phyloP scores from a whole-genome alignment of 2,329 filamentous ascomycete species.

The Corniculantispora saksenae region DNA sequence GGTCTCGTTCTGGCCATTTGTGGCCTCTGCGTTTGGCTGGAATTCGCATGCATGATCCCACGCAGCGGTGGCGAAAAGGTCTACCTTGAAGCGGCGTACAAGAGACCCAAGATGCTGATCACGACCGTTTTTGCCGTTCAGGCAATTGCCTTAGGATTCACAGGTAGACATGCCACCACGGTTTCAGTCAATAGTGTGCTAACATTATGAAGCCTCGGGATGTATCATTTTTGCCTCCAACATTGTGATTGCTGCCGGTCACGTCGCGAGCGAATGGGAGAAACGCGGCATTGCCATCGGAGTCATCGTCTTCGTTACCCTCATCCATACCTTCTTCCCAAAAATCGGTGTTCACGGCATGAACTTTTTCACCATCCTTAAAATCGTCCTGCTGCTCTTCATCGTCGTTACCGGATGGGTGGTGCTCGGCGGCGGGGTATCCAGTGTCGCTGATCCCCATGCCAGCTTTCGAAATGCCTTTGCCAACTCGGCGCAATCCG shows the following conservation, averaged over 20 bases:
- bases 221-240: slow-evolving; percentile 24
- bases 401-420: slow-evolving; percentile 25
- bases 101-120: slow-evolving; percentile 23
- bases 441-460: slow-evolving; percentile 20
- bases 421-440: slow-evolving; percentile 22
- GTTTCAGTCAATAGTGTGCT: too few species aligned
- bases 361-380: slow-evolving; percentile 25
- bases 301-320: slow-evolving; percentile 22
- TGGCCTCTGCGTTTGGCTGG: slow-evolving; percentile 21
- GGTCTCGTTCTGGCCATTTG: slow-evolving; percentile 21
- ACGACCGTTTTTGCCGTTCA: slow-evolving; percentile 24
- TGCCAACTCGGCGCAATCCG: slow-evolving; percentile 19
- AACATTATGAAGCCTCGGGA: slow-evolving; percentile 16
- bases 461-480: slow-evolving; percentile 23
- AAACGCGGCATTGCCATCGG: slow-evolving; percentile 24
- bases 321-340: slow-evolving; percentile 24
- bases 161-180: slow-evolving; percentile 11
- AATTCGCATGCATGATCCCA: slow-evolving; percentile 25
- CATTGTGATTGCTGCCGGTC: slow-evolving; percentile 21
- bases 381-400: slow-evolving; percentile 21
- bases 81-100: slow-evolving; percentile 24
- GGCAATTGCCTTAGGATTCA: slow-evolving; percentile 23
- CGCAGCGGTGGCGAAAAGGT: slow-evolving; percentile 25
- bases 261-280: slow-evolving; percentile 21
- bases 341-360: slow-evolving; percentile 23